A percentile compares a stretch with the other conserved stretches of the same genome.
Evolutionary conservation across 768 basidiomycete genomes (phyloP).

Genomic region (Collybia mongolica): DNA sequence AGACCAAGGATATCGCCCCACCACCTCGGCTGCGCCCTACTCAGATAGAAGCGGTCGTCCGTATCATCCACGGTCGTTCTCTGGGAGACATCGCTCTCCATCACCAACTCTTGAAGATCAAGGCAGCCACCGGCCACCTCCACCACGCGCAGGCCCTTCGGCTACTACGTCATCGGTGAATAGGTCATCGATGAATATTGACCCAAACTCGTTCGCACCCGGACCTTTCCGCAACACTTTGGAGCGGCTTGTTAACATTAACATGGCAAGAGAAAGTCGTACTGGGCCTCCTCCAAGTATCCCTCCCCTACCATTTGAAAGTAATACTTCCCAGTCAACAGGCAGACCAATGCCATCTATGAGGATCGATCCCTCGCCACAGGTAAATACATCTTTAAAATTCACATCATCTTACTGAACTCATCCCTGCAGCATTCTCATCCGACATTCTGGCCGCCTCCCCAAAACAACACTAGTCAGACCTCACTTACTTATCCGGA

Average conservation of each 20-base stretch:
- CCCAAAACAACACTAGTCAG: no score
- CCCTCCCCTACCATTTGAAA: slow-evolving; percentile 38
- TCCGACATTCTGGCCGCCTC: no score
- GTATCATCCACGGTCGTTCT: no score
- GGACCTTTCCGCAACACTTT: slow-evolving; percentile 51
- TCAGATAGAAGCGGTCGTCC: no score
- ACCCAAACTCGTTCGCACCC: slow-evolving; percentile 37
- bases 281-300: slow-evolving; percentile 20
- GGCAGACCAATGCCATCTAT: neutral
- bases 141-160: slow-evolving; percentile 6
- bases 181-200: slow-evolving; percentile 18
- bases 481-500: no score
- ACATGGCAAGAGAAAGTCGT: slow-evolving; percentile 13
- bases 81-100: slow-evolving; percentile 4
- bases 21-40: no score
- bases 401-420: no score
- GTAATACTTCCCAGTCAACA: slow-evolving; percentile 10
- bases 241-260: slow-evolving; percentile 24
- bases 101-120: slow-evolving; percentile 4
- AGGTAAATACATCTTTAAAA: no score
- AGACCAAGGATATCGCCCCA: no score
- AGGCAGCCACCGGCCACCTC: neutral
- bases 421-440: no score
- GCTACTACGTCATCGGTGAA: neutral
- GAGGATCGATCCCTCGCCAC: no score